Evolutionary conservation across 192 early-diverging fungal species (phyloP).

Genomic region (Entomortierella beljakovae): DNA sequence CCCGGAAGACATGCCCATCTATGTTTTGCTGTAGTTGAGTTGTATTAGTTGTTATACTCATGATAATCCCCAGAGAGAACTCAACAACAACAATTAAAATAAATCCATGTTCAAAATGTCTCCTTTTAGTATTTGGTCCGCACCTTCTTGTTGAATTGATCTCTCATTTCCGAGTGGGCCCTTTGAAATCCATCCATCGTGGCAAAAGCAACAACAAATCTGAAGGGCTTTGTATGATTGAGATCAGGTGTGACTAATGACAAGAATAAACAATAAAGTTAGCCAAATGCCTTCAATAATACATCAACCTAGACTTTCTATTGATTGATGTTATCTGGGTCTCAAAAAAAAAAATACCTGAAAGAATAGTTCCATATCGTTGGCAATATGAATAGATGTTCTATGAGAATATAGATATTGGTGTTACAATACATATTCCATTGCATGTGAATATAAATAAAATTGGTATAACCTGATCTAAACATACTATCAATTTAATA

Average conservation of each 20-base stretch:
- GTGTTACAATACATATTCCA: background rate
- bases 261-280: background rate
- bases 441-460: background rate
- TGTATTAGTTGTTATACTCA: too few relatives aligned
- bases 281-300: too few relatives aligned
- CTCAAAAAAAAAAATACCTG: background rate
- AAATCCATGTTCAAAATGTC: too few relatives aligned
- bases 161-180: background rate
- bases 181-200: background rate
- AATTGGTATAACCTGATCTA: background rate
- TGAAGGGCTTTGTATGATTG: background rate
- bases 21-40: too few relatives aligned
- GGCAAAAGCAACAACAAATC: background rate
- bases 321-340: too few relatives aligned
- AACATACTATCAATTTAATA: background rate
- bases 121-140: too few relatives aligned
- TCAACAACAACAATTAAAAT: too few relatives aligned
- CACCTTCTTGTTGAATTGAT: background rate
- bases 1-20: too few relatives aligned
- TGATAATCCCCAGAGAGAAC: too few relatives aligned
- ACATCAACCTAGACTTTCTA: too few relatives aligned
- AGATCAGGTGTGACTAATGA: background rate
- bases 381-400: background rate
- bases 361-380: background rate
- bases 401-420: background rate